These are phyloP conservation scores for Nepenthes mirabilis DNA, from an alignment of 148 eudicot genomes.

Conservation along the genomic window DNA sequence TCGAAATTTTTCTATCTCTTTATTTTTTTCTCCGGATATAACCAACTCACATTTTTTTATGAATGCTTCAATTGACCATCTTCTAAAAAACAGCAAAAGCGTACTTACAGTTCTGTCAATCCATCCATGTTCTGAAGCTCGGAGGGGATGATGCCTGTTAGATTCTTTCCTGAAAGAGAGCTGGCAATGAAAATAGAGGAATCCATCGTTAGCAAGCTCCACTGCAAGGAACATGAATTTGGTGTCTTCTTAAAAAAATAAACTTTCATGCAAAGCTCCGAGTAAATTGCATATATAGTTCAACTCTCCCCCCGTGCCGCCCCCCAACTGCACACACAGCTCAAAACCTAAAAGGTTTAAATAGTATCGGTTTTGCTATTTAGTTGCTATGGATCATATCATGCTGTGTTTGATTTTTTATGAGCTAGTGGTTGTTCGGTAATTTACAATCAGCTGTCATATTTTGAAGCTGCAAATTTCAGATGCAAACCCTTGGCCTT, in stretches of 20 bases:
- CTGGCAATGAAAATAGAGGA: conserved; percentile 30
- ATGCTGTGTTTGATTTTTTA: no score
- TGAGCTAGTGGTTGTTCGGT: neutral
- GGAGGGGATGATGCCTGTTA: conserved; percentile 58
- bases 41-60: neutral
- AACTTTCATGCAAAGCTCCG: neutral
- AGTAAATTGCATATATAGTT: neutral
- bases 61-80: no score
- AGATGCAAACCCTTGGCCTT: no score
- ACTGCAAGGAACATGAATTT: no score
- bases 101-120: conserved; percentile 71
- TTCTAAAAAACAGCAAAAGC: neutral
- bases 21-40: no score
- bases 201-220: conserved; percentile 5
- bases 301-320: neutral
- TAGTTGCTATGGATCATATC: no score
- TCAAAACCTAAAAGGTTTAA: neutral
- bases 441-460: neutral
- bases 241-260: no score
- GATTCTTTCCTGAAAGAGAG: conserved; percentile 49
- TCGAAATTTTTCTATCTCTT: no score
- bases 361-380: neutral
- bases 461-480: no score
- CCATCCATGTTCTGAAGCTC: conserved; percentile 73
- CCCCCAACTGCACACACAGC: no score